These are phyloP conservation scores for Gamsiella multidivaricata DNA, from an alignment of 192 early-diverging fungal genomes.

Conservation along the genomic window DNA sequence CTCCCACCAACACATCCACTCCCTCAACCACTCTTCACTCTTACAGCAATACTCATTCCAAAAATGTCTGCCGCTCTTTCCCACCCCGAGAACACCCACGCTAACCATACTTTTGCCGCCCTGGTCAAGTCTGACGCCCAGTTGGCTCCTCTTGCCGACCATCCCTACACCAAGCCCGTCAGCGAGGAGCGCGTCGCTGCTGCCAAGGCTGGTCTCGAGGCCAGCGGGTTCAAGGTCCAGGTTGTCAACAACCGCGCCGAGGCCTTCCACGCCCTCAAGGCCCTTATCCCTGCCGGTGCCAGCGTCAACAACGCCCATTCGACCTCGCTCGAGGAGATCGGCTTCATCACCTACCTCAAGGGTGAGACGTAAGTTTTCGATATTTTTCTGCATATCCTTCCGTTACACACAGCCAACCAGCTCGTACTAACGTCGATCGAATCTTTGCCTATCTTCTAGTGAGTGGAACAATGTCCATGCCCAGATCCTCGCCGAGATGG, in stretches of 20 bases:
- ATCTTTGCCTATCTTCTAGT: not conserved
- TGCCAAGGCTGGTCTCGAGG: constrained; percentile 50
- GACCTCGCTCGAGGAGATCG: constrained; percentile 57
- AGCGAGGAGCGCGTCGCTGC: constrained; percentile 29
- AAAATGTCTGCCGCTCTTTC: constrained; percentile 23
- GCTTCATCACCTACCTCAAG: constrained; percentile 57
- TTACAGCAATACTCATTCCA: not conserved
- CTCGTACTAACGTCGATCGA: not conserved
- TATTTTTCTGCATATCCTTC: not conserved
- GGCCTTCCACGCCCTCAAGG: constrained; percentile 52
- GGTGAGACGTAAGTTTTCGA: constrained; percentile 44
- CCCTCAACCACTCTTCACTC: not conserved
- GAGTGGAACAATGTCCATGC: constrained; percentile 50
- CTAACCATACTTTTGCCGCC: constrained; percentile 39
- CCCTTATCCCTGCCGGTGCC: constrained; percentile 45
- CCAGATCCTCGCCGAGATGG: constrained; percentile 41
- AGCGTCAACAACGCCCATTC: constrained; percentile 54
- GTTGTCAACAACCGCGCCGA: constrained; percentile 32
- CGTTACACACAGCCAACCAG: no score
- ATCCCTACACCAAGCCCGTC: constrained; percentile 26
- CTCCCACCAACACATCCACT: not conserved
- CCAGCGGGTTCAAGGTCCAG: constrained; percentile 39
- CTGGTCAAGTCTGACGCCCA: constrained; percentile 42
- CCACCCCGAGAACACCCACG: constrained; percentile 49
- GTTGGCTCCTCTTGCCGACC: constrained; percentile 22